Conservation (phyloP, 164 flowering plant genomes). For the Taxillus chinensis region DNA sequence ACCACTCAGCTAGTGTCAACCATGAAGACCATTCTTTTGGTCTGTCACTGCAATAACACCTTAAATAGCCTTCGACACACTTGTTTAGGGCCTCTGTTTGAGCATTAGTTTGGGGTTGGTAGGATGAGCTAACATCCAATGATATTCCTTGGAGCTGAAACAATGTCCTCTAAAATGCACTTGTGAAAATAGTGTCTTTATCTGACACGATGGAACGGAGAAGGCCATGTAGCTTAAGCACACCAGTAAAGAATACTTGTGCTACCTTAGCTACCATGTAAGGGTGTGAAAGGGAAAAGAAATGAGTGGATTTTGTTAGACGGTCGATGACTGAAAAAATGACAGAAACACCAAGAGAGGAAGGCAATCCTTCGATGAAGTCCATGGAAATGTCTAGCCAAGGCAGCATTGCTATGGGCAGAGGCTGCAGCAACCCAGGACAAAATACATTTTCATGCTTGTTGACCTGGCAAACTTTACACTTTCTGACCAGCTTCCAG, state of each 20-base stretch:
- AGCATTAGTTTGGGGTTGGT: neutral
- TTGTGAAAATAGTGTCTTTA: neutral
- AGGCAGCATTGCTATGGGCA: neutral
- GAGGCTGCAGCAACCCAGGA: neutral
- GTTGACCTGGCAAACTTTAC: neutral
- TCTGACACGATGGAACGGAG: neutral
- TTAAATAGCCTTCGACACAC: neutral
- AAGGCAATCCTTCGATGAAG: neutral
- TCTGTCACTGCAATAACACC: neutral
- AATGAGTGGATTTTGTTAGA: neutral
- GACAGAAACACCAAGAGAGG: neutral
- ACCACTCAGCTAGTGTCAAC: neutral
- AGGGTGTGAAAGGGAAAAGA: neutral
- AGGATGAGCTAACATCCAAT: neutral
- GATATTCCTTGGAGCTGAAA: neutral
- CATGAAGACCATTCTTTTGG: neutral
- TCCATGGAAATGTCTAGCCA: neutral
- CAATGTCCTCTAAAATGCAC: neutral
- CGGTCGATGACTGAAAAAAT: neutral
- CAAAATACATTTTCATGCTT: neutral
- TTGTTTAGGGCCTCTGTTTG: neutral
- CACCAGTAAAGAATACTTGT: neutral
- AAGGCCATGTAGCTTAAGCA: neutral
- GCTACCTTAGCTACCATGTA: neutral
- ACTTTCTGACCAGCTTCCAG: neutral